Conservation (phyloP, 2,329 filamentous ascomycete genomes). For the Cladosporium sp. region DNA sequence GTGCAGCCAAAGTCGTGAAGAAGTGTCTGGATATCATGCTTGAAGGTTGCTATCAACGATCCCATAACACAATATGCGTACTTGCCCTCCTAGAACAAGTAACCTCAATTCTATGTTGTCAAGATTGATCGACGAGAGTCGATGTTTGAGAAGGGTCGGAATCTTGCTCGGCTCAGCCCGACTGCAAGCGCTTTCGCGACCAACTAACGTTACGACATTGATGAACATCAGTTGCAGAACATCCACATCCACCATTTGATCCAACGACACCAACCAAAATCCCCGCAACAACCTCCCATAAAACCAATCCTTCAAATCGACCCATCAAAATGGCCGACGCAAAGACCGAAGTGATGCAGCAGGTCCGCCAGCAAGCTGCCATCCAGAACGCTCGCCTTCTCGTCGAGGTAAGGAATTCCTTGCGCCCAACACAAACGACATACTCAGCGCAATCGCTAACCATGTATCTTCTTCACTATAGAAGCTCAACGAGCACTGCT, state of each 20-base stretch:
- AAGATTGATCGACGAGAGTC: no score
- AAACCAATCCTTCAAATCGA: neutral
- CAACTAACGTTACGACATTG: conserved; percentile 1
- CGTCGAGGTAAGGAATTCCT: conserved; percentile 38
- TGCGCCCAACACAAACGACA: no score
- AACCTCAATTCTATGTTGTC: no score
- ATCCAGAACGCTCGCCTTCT: conserved; percentile 49
- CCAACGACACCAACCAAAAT: neutral
- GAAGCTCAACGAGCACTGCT: conserved; percentile 56
- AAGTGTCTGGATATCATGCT: no score
- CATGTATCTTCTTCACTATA: conserved; percentile 17
- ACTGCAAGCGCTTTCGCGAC: neutral
- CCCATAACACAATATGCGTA: no score
- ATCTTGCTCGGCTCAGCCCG: neutral
- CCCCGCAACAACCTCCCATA: neutral
- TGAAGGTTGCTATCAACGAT: no score
- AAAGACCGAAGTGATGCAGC: conserved; percentile 48
- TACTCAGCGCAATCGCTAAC: neutral
- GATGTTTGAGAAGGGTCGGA: no score
- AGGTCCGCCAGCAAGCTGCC: conserved; percentile 50
- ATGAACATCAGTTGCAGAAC: neutral
- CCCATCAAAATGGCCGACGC: conserved; percentile 33
- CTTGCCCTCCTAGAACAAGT: no score
- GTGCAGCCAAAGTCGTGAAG: no score
- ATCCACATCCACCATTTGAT: neutral